Evolutionary conservation across 148 eudicot species (phyloP), one percentile per base, ranked within the genome.

Genomic region (Linanthus parryae): DNA sequence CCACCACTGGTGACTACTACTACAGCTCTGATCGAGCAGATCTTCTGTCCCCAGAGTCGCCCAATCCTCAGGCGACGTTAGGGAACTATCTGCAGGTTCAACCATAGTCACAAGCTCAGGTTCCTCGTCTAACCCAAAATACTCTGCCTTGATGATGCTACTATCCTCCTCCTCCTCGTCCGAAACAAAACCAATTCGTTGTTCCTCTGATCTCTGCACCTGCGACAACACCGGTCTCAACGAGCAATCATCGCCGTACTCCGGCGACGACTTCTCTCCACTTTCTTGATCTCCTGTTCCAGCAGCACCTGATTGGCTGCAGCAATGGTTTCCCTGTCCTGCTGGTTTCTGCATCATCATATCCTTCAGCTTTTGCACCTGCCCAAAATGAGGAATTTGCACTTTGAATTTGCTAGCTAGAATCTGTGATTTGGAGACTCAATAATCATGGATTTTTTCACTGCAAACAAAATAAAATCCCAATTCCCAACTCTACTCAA

Each of bases 311-410:
- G 36, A 52, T 52, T 43, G 59, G 2, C 57, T 46, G 1, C 67
- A 23, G 18, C 50, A 14, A 6, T 56, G 54, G 0, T 26, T 56
- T 26, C 56, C 59, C 48, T 25, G 44, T 26, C 26, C 42, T 4
- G 37, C 24, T 10, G 66, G 64, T 0, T 35, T 19, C 14, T 72
- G 63, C 0, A 37, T 69, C 40, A 62, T 47, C 67, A 49, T 17
- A 1, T 71, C 60, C 54, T 66, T 73, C 54, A 85, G 42, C 58
- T 67, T 72, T 56, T 81, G 72, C 57, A 85, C 28, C 94, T 85
- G 78, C 68, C 43, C 22, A 44, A 21, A 29, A 14, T 21, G 12
- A 58, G 24, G 27, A 20, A 31, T 14, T 34, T 16, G 16, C 4
- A 14, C 1, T 7, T n/a, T n/a, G n/a, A n/a, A n/a, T n/a, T n/a